Base-by-base conservation (phyloP, 108 stramenopile species). In the Cyclotella kingstonii region DNA sequence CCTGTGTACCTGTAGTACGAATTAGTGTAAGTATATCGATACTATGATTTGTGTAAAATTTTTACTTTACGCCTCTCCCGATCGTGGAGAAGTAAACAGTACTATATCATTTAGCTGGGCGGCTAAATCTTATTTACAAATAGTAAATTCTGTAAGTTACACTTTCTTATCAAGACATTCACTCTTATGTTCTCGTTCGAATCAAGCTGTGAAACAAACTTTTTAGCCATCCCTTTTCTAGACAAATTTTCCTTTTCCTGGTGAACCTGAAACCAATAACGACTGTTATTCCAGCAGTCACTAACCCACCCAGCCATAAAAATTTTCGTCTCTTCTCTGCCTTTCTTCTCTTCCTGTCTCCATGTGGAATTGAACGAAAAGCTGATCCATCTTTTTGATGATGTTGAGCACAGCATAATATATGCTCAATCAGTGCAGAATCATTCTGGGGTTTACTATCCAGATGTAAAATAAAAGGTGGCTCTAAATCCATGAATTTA, bases 281-380 rank as follows among this genome's bases (percentile, higher is more conserved):
- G 27, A 82, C 84, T 18, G 80, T 81, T 3, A 84, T 76, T 11
- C 84, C 80, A 4, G 82, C 89, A 50, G 84, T 77, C 6, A 87
- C 80, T 22, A 84, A 39, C 12, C 86, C 83, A 7, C 86, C 84
- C 54, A 90, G 53, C 89, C 84, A 90, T 34, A 90, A 60, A 51
- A 81, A 63, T 53, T 82, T 84, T 44, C 81, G 61, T 54, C 79
- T 77, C 25, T 57, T 65, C 10, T 68, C 64, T 26, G 84, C 78
- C 28, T 82, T 79, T 30, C 63, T 60, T 23, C 79, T 71, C 36
- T 85, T 80, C 22, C 47, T 54, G 46, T 89, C 84, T 41, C 83
- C 84, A 43, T 84, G 81, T 9, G 88, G 88, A 27, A 65, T 86
- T 5, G 85, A 79, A 15, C 74, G 66, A 38, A 86, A 62, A 4